phyloP scores from a whole-genome alignment of 2,329 filamentous ascomycete genomes.

The Diplodia corticola region DNA sequence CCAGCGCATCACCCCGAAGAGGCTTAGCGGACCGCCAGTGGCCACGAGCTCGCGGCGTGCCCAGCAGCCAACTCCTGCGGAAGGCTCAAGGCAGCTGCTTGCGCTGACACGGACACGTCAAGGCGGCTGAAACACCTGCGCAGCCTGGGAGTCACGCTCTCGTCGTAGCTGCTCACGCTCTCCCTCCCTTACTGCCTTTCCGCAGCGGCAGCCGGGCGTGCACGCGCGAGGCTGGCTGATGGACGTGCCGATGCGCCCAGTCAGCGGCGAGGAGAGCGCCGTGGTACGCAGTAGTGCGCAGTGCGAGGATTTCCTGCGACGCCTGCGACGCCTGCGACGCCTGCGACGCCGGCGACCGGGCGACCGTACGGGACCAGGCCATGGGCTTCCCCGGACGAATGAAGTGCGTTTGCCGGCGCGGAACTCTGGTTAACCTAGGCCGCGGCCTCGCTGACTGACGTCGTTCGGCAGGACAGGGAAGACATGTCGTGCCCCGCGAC shows the following conservation, averaged over 20 bases:
- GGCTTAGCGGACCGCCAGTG: constrained; percentile 7
- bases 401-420: neutral
- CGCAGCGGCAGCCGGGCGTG: neutral
- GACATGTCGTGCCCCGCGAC: neutral
- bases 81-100: neutral
- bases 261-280: neutral
- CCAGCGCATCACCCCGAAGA: constrained; percentile 13
- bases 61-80: neutral
- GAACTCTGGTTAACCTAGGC: neutral
- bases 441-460: neutral
- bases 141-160: neutral
- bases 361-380: neutral
- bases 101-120: constrained; percentile 18
- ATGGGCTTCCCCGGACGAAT: constrained; percentile 9
- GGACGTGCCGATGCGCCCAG: neutral
- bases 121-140: constrained; percentile 12
- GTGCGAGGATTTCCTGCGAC: neutral
- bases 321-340: too few species aligned
- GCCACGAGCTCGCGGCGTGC: constrained; percentile 15
- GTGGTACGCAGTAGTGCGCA: constrained; percentile 5
- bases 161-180: neutral
- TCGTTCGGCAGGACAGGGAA: neutral
- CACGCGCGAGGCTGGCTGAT: constrained; percentile 4
- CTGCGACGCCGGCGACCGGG: too few species aligned
- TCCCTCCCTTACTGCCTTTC: neutral